Percentiles rank a stretch among this genome's conserved stretches.
Evolutionary conservation across 305 asterid genomes (phyloP).

Genomic region (Solanum chacoense): DNA sequence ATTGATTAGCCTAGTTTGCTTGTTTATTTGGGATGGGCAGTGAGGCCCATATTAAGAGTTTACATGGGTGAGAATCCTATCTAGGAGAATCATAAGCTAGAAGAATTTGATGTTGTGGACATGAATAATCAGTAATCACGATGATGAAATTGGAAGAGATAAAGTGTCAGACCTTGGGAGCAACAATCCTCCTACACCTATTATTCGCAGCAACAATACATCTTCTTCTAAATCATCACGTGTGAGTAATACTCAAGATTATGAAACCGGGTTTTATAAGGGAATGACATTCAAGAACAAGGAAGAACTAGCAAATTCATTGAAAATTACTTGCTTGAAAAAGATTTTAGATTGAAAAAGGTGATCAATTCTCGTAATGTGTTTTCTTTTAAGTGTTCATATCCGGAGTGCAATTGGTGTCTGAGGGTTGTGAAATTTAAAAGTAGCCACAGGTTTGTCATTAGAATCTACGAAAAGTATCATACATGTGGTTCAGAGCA

Average conservation of each 20-base stretch:
- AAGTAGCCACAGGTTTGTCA: too few species aligned
- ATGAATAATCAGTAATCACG: background rate
- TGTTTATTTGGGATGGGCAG: background rate
- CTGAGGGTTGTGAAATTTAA: too few species aligned
- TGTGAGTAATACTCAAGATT: background rate
- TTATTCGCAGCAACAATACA: background rate
- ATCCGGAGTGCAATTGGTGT: too few species aligned
- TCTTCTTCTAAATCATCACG: background rate
- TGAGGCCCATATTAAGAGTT: background rate
- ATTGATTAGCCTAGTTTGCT: background rate
- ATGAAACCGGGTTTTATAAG: background rate
- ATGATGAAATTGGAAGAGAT: background rate
- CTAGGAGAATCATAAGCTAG: background rate
- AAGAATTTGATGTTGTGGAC: background rate
- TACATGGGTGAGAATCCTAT: background rate
- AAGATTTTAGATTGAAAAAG: too few species aligned
- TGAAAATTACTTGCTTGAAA: too few species aligned
- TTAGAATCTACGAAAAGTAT: too few species aligned
- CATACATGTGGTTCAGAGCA: too few species aligned
- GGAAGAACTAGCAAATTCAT: too few species aligned
- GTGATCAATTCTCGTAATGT: too few species aligned
- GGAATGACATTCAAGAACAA: background rate
- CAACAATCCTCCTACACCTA: background rate
- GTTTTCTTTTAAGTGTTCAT: too few species aligned
- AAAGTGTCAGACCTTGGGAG: background rate